Evolutionary conservation across 1,284 basidiomycete species (phyloP).

Genomic region (Trametes pubescens): DNA sequence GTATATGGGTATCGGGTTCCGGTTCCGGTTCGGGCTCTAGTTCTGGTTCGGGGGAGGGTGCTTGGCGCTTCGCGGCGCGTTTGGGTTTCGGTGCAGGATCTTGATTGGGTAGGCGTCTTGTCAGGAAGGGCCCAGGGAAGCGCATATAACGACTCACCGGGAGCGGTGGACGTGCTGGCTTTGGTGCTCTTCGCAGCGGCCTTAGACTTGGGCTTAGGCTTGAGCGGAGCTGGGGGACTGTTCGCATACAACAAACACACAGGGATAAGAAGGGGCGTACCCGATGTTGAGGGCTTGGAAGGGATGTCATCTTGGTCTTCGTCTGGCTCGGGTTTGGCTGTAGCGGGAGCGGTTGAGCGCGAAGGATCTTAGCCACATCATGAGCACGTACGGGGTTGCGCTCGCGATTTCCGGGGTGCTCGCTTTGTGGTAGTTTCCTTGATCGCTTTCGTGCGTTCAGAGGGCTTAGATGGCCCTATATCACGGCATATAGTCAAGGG

Average conservation of each 20-base stretch:
- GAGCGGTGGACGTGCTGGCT: not conserved
- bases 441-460: not conserved
- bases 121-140: not conserved
- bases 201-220: not conserved
- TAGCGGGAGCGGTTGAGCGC: not conserved
- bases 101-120: not conserved
- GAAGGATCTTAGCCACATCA: not conserved
- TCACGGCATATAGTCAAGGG: not conserved
- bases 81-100: not conserved
- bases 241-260: not conserved
- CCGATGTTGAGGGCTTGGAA: not conserved
- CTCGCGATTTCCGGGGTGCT: not conserved
- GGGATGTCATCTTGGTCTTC: not conserved
- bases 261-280: not conserved
- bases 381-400: not conserved
- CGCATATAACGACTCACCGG: not conserved
- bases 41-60: constrained; percentile 2
- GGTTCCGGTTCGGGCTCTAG: not conserved
- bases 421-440: not conserved
- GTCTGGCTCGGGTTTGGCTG: not conserved
- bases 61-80: constrained; percentile 16
- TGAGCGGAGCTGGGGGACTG: not conserved
- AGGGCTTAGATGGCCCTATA: constrained; percentile 1
- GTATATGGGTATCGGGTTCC: not conserved
- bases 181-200: not conserved